These are phyloP conservation scores for Claviceps spartinae DNA, from an alignment of 2,329 filamentous ascomycete genomes.

Conservation along the genomic window DNA sequence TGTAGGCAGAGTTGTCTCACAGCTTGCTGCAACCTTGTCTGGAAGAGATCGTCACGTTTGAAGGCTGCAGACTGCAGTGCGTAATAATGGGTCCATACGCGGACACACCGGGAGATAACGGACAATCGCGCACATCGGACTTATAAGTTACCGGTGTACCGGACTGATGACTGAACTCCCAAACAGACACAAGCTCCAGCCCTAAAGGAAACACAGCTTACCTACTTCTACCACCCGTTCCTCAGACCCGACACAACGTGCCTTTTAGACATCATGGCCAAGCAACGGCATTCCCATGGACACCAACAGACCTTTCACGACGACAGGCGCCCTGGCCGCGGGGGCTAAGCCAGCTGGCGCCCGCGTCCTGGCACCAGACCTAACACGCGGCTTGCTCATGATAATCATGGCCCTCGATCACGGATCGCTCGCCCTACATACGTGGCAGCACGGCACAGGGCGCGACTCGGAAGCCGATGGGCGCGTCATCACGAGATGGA, in stretches of 20 bases:
- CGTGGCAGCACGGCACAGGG: conserved; percentile 28
- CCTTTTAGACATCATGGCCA: not conserved
- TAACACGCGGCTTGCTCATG: conserved; percentile 32
- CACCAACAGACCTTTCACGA: not conserved
- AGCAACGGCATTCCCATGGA: not conserved
- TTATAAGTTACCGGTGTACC: not conserved
- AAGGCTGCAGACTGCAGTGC: no score
- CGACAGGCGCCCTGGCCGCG: not conserved
- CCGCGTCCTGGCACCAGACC: conserved; percentile 28
- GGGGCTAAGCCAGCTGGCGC: conserved; percentile 1
- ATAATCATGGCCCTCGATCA: conserved; percentile 32
- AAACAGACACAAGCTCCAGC: not conserved
- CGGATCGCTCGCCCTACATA: conserved; percentile 22
- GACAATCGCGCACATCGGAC: not conserved
- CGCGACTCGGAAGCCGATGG: conserved; percentile 24
- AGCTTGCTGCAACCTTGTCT: no score
- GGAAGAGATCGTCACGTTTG: no score
- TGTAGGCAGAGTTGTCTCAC: no score
- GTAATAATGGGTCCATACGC: no score
- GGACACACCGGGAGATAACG: no score
- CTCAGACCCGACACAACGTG: conserved; percentile 4
- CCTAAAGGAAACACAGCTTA: conserved; percentile 5
- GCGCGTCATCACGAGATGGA: conserved; percentile 22
- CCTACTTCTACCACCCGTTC: conserved; percentile 9
- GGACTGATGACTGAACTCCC: not conserved